A percentile compares a stretch with the other conserved stretches of the same genome.
phyloP scores from a whole-genome alignment of 2,329 filamentous ascomycete species.

The Xylariales sp. region DNA sequence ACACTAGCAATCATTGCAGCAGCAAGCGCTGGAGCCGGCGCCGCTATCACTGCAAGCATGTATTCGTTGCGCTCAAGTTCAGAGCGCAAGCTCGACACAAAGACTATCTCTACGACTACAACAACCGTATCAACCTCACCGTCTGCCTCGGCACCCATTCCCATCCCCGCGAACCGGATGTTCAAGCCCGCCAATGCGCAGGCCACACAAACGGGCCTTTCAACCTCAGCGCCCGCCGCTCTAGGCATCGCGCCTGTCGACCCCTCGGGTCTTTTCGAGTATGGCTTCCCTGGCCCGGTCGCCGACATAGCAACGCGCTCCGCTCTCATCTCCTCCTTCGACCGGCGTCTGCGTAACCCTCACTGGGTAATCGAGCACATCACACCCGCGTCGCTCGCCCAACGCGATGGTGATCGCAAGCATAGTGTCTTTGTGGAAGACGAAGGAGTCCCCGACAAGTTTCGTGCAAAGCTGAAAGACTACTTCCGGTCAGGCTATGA shows the following conservation, averaged over 20 bases:
- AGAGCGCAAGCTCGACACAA: constrained; percentile 35
- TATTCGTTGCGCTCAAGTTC: constrained; percentile 49
- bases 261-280: constrained; percentile 73
- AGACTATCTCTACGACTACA: constrained; percentile 32
- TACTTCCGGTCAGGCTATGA: constrained; percentile 96
- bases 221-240: constrained; percentile 27
- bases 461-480: constrained; percentile 85
- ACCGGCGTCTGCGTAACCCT: constrained; percentile 86
- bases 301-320: constrained; percentile 73
- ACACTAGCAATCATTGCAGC: constrained; percentile 72
- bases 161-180: constrained; percentile 56
- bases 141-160: constrained; percentile 27
- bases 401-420: constrained; percentile 75
- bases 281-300: constrained; percentile 88
- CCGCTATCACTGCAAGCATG: constrained; percentile 67
- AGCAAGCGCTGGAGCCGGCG: constrained; percentile 70
- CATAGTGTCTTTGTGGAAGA: constrained; percentile 84
- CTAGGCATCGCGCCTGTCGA: constrained; percentile 51
- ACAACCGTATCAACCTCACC: constrained; percentile 29
- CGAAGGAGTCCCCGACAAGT: constrained; percentile 70
- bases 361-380: constrained; percentile 97
- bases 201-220: constrained; percentile 13
- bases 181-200: constrained; percentile 29
- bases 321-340: constrained; percentile 81
- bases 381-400: constrained; percentile 75